Evolutionary conservation across 177 flowering plant species (phyloP), one percentile per base, ranked within the genome.

Genomic region (Telopea speciosissima): DNA sequence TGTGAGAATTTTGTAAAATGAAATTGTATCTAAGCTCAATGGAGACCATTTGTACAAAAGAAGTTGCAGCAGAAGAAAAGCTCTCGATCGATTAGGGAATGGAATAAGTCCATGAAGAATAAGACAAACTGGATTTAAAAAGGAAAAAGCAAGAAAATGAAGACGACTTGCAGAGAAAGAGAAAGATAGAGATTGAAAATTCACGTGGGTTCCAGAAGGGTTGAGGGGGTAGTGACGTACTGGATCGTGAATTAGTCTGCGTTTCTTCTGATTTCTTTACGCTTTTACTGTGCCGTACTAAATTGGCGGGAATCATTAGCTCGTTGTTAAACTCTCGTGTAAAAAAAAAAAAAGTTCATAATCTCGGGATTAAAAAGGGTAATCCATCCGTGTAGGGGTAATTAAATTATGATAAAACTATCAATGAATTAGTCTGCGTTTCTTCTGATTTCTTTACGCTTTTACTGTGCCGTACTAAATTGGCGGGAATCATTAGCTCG

Each of bases 1-100:
- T 1, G 1, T 24, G 69, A 21, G 11, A 26, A 26, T 49, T 28
- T 54, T 54, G 70, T 28, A 62, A 62, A 24, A 62, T 62, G 64
- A 31, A 16, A 62, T 14, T 24, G 69, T 24, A 6, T 45, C 24
- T 25, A 67, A 23, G 31, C 24, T 13, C 24, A 54, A 52, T 68
- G 40, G 40, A 33, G 24, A 16, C 66, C 66, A 63, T 63, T 63
- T 63, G 66, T 63, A 63, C 66, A 63, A 60, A 62, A 45, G 65
- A 19, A 63, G 42, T 31, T 63, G 66, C 66, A 40, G 19, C 40
- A 33, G 40, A 33, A 33, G 40, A 3, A 28, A 33, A 7, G 5
- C 52, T 23, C 26, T 42, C 12, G 5, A 11, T 33, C 22, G 14
- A 65, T 8, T 21, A 56, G n/a, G 24, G 22, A 56, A n/a, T 0